Evolutionary conservation across 106 monocot genomes (phyloP).

Genomic region (Platanthera zijinensis): DNA sequence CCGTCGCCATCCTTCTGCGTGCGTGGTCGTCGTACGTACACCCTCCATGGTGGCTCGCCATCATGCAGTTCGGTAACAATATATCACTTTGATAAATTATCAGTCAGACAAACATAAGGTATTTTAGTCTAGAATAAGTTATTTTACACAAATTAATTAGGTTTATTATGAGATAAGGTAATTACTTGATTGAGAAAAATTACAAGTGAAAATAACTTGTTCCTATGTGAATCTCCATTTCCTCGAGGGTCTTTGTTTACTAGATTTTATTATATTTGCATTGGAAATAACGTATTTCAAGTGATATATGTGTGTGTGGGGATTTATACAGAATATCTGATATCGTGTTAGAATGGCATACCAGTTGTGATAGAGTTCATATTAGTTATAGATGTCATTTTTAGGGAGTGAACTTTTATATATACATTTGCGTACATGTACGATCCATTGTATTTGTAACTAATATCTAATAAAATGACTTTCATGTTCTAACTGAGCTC

Average conservation of each 20-base stretch:
- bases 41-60: too few relatives aligned
- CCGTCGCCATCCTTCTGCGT: too few relatives aligned
- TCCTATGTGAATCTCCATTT: background rate
- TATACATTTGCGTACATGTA: background rate
- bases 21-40: too few relatives aligned
- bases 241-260: background rate
- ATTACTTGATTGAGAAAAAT: background rate
- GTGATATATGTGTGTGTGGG: background rate
- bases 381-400: background rate
- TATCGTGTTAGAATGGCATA: too few relatives aligned
- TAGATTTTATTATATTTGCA: too few relatives aligned
- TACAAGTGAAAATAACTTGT: background rate
- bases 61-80: too few relatives aligned
- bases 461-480: background rate
- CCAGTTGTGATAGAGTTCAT: too few relatives aligned
- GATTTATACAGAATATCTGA: too few relatives aligned
- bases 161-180: background rate
- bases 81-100: background rate
- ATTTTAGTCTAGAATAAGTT: background rate
- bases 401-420: background rate
- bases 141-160: background rate
- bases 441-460: background rate
- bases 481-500: background rate
- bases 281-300: background rate
- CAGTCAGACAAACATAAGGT: background rate